Conservation (phyloP, 768 basidiomycete species). For the Dendrothele bispora region DNA sequence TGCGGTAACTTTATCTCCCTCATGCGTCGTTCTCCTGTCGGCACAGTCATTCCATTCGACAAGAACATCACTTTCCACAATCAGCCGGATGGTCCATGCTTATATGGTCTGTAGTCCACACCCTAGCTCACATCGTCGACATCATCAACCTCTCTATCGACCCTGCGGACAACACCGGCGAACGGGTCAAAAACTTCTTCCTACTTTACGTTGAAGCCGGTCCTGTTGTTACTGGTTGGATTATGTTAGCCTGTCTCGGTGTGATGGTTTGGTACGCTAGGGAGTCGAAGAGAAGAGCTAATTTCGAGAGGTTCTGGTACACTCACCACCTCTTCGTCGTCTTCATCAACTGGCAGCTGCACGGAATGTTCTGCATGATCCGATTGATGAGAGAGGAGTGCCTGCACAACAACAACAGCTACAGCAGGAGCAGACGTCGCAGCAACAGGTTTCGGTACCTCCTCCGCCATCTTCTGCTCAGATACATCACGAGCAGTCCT, state of each 20-base stretch:
- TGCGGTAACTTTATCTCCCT: slow-evolving; percentile 94
- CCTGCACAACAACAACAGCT: no score
- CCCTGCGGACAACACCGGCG: slow-evolving; percentile 48
- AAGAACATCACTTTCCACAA: slow-evolving; percentile 92
- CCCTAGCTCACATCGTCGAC: slow-evolving; percentile 83
- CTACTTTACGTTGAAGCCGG: slow-evolving; percentile 78
- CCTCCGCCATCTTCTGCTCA: slow-evolving; percentile 22
- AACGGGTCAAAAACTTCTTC: slow-evolving; percentile 68
- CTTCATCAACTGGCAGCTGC: slow-evolving; percentile 91
- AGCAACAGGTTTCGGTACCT: no score
- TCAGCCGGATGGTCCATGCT: slow-evolving; percentile 89
- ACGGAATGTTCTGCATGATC: slow-evolving; percentile 98
- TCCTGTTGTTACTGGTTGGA: slow-evolving; percentile 83
- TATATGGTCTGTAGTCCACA: slow-evolving; percentile 71
- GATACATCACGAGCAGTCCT: slow-evolving; percentile 16
- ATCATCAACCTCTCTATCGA: slow-evolving; percentile 64
- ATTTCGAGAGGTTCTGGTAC: slow-evolving; percentile 91
- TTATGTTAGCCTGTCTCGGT: slow-evolving; percentile 73
- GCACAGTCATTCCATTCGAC: slow-evolving; percentile 88
- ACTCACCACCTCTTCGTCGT: slow-evolving; percentile 84
- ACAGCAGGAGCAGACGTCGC: no score
- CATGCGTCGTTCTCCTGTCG: slow-evolving; percentile 81
- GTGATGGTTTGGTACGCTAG: slow-evolving; percentile 84
- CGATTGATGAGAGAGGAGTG: slow-evolving; percentile 43
- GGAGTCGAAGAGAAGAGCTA: slow-evolving; percentile 73